These are phyloP conservation scores for Fusarium oligoseptatum DNA, from an alignment of 2,329 filamentous ascomycete species.

Conservation along the genomic window DNA sequence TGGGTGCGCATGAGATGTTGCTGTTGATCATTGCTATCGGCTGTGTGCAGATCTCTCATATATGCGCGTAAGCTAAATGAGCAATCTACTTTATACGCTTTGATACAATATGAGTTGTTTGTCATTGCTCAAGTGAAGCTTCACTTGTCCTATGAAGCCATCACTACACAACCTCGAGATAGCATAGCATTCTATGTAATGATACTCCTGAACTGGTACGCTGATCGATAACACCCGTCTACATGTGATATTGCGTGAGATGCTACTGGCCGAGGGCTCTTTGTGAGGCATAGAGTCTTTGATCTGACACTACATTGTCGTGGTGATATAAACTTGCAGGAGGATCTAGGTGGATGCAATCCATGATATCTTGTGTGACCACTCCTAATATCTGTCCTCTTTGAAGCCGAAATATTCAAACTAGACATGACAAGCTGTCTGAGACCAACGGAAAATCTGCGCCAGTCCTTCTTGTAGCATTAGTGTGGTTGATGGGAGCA, in stretches of 20 bases:
- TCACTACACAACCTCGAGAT: background rate
- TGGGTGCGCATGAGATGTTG: background rate
- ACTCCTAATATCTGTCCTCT: background rate
- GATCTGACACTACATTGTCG: conserved; percentile 71
- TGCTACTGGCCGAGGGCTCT: conserved; percentile 80
- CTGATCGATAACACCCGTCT: conserved; percentile 5
- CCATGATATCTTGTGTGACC: conserved; percentile 54
- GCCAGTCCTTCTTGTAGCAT: background rate
- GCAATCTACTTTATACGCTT: conserved; percentile 19
- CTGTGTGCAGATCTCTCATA: conserved; percentile 2
- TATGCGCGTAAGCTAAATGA: conserved; percentile 15
- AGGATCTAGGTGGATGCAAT: background rate
- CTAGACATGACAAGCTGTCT: background rate
- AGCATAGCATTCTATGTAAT: background rate
- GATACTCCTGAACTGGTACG: conserved; percentile 23
- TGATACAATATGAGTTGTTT: background rate
- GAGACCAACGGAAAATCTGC: background rate
- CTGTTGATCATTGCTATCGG: background rate
- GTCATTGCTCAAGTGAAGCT: background rate
- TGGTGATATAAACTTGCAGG: background rate
- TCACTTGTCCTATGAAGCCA: background rate
- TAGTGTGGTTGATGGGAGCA: background rate
- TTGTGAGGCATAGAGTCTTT: conserved; percentile 79
- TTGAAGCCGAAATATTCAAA: background rate
- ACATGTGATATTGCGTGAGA: conserved; percentile 78